Evolutionary conservation across 2,329 filamentous ascomycete species (phyloP), one percentile per base, ranked within the genome.

Genomic region (Hypoxylon sp.): DNA sequence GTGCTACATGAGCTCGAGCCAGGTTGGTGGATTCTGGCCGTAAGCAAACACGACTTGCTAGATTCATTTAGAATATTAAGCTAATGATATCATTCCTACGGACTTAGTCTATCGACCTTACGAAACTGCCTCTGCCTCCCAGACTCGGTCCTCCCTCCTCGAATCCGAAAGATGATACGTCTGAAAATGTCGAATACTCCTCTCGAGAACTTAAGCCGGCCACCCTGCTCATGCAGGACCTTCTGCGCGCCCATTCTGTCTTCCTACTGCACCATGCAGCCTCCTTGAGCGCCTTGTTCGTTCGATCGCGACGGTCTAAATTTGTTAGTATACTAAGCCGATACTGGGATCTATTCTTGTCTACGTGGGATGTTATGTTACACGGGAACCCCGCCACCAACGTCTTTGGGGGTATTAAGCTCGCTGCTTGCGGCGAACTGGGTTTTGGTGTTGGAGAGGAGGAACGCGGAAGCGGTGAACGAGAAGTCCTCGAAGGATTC

Each of bases 381-480:
- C 90, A 93, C 66, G 93, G 91, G 6, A 97, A 96, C 63, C 94
- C 94, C 0, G 86, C 87, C 2, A 83, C 88, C 1, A 87, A 87
- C 57, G 78, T 96, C 4, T 91, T 91, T 64, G 84, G 87, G 7
- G 91, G 90, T 4, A 84, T 96, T 66, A 96, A 96, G 70, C 78
- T 99, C 21, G 90, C 92, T 8, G 90, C 88, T 5, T 91, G 90
- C 23, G 93, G 94, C 12, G 93, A 97, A 72, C 81, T 97, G 17
- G 94, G 94, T 11, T 83, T 97, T 34, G 94, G 94, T 0, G 94
- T 97, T 1, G 94, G 94, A 12, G 94, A 97, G 69, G 94, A 97
- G 73, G 90, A 97, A 46, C 88, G 91, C 69, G 93, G 93, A 3
- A 97, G 93, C 67, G 91, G 91, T 21, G 93, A 97, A 74, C 81